Percentiles rank a stretch among this genome's conserved stretches.
phyloP scores from a whole-genome alignment of 441 rosid genomes.

The Gossypium gossypioides region DNA sequence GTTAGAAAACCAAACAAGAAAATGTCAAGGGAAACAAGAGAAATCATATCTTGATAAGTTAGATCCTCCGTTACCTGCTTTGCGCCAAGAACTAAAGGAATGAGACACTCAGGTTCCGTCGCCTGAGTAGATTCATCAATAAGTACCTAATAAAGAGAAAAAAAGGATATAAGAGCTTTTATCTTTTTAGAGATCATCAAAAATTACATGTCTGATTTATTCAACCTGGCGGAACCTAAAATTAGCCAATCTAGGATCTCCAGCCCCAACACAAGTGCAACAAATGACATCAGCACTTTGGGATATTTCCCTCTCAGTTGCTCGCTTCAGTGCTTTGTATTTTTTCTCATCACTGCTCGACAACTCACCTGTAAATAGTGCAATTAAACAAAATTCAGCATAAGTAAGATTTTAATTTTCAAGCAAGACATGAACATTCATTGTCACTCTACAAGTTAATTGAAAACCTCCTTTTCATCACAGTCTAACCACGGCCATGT shows the following conservation, averaged over 20 bases:
- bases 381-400: background rate
- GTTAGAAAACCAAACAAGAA: conserved; percentile 19
- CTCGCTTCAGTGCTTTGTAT: conserved; percentile 86
- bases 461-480: background rate
- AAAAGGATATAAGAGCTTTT: conserved; percentile 20
- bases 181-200: background rate
- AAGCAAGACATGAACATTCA: background rate
- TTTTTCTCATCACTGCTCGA: conserved; percentile 99
- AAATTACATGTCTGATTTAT: background rate
- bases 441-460: background rate
- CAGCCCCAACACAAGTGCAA: conserved; percentile 99
- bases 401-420: background rate
- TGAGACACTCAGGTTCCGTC: conserved; percentile 97
- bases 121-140: conserved; percentile 99
- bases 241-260: conserved; percentile 91
- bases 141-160: conserved; percentile 55
- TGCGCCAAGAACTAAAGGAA: conserved; percentile 94
- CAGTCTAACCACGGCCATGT: background rate
- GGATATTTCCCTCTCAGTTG: conserved; percentile 91
- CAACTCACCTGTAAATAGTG: conserved; percentile 59
- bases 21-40: background rate
- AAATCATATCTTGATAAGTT: background rate
- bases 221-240: conserved; percentile 96
- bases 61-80: conserved; percentile 58
- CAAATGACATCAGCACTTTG: conserved; percentile 99